Base-by-base conservation (phyloP, 495 filamentous ascomycete genomes). In the Neurospora discreta region DNA sequence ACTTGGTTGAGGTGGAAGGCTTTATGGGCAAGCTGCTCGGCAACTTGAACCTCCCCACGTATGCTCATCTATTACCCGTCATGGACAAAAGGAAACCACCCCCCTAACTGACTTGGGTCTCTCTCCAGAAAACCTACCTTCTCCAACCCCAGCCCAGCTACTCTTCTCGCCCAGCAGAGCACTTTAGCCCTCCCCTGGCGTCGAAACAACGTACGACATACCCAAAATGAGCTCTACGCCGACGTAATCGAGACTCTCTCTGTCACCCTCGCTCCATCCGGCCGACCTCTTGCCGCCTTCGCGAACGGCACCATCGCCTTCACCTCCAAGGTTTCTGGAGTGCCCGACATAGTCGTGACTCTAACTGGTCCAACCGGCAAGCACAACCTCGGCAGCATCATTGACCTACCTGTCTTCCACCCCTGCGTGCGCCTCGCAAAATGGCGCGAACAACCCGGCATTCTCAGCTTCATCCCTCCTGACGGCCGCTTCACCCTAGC, bases 151-250 rank as follows among this genome's bases (percentile, higher is more conserved):
- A 76, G 39, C 71, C 65, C 77, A 11, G 73, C 82, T 15, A 81
- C 82, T 20, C 74, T 82, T 3, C 72, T 80, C 40, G 72, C 83
- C 42, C 52, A 65, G 52, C 78, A 82, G 39, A 83, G 79, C 75
- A 80, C 82, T 1, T 81, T 84, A 0, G 84, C 86, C 15, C 73
- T 88, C 69, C 94, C 94, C 7, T 99, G 95, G 95, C 88, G 95
- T 67, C 87, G 93, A 39, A 87, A 93, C 42, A 96, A 95, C 77
- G 95, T 99, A 71, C 89, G 93, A 10, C 96, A 99, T 80, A 98
- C 94, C 7, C 95, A 91, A 68, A 98, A 98, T 81, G 95, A 98
- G 80, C 87, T 99, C 41, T 98, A 99, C 80, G 95, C 97, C 46
- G 95, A 99, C 80, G 87, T 99, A 3, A 87, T 99, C 60, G 95